Evolutionary conservation across 768 basidiomycete genomes (phyloP), one percentile per base, ranked within the genome.

Genomic region (Lentinula raphanica): DNA sequence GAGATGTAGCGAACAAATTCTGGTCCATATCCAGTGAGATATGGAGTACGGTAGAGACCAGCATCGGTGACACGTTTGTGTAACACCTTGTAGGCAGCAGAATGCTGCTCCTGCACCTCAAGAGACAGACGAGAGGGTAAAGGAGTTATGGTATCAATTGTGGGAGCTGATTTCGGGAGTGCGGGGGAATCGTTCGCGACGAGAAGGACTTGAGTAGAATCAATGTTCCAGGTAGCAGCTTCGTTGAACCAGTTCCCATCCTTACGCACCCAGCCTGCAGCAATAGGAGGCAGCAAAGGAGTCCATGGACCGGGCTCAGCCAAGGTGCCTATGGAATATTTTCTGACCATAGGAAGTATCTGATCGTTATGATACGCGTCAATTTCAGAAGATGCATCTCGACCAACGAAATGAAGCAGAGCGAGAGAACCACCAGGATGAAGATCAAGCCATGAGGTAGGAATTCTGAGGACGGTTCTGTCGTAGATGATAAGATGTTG

Each of bases 321-420:
- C 27, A 96, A 85, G 23, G 76, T 77, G 25, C 88, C 95, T 23
- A 94, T 75, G 54, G 82, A 79, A 67, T 86, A 96, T 12, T 76
- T 77, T 19, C 76, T 69, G 62, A 94, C 78, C 58, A 81, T 75
- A 9, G 73, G 71, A 54, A 85, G 74, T 49, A 79, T 84, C 46
- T 79, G 71, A 36, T 83, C 79, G 6, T 78, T 76, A 68, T 99
- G 97, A 73, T 90, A 98, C 21, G 94, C 96, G 61, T 92, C 83
- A 32, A 98, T 90, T 71, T 99, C 97, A 74, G 96, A 90, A 0
- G 92, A 83, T 0, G 96, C 95, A 68, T 99, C 95, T 56, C 96
- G 82, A 3, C 96, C 97, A 40, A 98, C 86, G 65, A 94, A 98
- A 73, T 99, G 97, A 25, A 96, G 84, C 58, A 99, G 83, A 13